A percentile compares a stretch with the other conserved stretches of the same genome.
Evolutionary conservation across 1,284 basidiomycete genomes (phyloP).

Genomic region (Xerocomus minutiporus): DNA sequence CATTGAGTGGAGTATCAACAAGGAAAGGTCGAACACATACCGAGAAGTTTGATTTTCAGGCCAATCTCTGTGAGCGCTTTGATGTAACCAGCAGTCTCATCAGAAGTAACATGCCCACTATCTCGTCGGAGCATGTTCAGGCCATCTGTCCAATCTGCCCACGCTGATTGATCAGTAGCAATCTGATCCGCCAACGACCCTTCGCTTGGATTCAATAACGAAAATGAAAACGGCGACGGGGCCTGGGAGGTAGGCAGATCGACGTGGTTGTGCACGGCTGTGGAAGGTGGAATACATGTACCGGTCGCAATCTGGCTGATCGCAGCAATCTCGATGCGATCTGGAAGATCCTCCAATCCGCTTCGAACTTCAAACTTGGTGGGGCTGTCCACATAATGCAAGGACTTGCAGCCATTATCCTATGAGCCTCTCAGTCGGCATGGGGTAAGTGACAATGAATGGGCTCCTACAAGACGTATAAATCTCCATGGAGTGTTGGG

Average conservation of each 20-base stretch:
- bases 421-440: conserved; percentile 29
- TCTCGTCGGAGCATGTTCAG: conserved; percentile 82
- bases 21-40: conserved; percentile 41
- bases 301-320: conserved; percentile 76
- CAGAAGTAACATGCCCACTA: conserved; percentile 75
- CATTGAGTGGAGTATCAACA: conserved; percentile 1
- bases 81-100: conserved; percentile 83
- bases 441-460: not conserved
- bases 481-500: conserved; percentile 71
- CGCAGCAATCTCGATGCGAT: conserved; percentile 75
- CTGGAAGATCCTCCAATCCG: conserved; percentile 82
- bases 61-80: conserved; percentile 89
- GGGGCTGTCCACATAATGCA: conserved; percentile 79
- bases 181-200: conserved; percentile 82
- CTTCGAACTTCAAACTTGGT: conserved; percentile 73
- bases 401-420: conserved; percentile 73
- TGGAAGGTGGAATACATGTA: conserved; percentile 70
- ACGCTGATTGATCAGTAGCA: conserved; percentile 78
- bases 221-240: conserved; percentile 76
- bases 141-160: conserved; percentile 96
- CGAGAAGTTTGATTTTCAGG: conserved; percentile 87
- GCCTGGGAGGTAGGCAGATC: conserved; percentile 52
- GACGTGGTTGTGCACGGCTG: conserved; percentile 53
- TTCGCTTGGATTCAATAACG: conserved; percentile 68
- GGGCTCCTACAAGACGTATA: conserved; percentile 59